Evolutionary conservation across 2,329 filamentous ascomycete genomes (phyloP), one percentile per base, ranked within the genome.

Genomic region (Cladosporium velox): DNA sequence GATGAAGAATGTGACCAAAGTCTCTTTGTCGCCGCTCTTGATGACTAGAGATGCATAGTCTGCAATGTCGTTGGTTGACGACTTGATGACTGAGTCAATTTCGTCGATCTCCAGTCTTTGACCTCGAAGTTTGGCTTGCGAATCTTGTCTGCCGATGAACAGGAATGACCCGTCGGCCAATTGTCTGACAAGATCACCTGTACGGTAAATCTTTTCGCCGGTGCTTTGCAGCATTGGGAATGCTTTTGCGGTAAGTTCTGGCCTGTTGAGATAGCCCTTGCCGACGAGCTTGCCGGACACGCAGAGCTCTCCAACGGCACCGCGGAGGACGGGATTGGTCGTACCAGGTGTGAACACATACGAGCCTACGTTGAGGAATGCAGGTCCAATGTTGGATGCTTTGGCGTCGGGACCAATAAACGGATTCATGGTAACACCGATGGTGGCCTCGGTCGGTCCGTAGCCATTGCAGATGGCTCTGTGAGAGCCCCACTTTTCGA

Each of bases 391-490:
- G 72, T 97, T 97, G 12, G 92, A 91, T 0, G 93, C 88, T 34
- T 92, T 90, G 0, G 92, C 92, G 69, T 90, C 91, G 24, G 81
- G 78, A 0, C 91, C 91, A 8, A 97, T 91, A 38, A 91, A 85
- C n/a, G 89, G 89, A 71, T 90, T 93, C 85, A 95, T 96, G 0
- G 93, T 97, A 41, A 93, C 91, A 5, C 93, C 93, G 69, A 97
- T 97, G 0, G 93, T 97, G 0, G 92, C 91, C 76, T 97, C 94
- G 0, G 93, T 97, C 1, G 93, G 94, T 0, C 93, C 93, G 70
- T 97, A 84, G 2, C 92, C 93, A 72, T 97, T 97, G 81, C 96
- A 94, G 15, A 98, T 93, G 52, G 93, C 92, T 1, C 84, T 84
- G 65, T 89, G 85, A 0, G 89, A 84, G 0, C 93, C 93, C 93